Percentiles rank a stretch among this genome's conserved stretches.
phyloP scores from a whole-genome alignment of 108 stramenopile genomes.

The Cyclostephanos tholiformis region DNA sequence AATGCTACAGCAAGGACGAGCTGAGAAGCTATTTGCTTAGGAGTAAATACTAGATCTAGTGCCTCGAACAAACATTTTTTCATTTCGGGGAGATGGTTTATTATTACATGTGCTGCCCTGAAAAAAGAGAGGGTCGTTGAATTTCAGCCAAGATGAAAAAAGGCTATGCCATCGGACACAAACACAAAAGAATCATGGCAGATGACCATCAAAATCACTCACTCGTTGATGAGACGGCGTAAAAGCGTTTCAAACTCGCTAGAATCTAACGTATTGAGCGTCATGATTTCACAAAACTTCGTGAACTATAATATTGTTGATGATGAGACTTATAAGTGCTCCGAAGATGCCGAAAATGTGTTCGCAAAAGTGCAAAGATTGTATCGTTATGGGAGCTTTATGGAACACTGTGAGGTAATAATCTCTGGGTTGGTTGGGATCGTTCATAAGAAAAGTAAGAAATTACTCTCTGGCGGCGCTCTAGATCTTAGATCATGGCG shows the following conservation, averaged over 20 bases:
- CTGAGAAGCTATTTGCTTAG: conserved; percentile 69
- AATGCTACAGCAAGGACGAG: conserved; percentile 69
- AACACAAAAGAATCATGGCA: background rate
- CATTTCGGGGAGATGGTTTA: conserved; percentile 49
- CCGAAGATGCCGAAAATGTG: no score
- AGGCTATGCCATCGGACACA: background rate
- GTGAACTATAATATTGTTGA: no score
- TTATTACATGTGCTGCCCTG: conserved; percentile 35
- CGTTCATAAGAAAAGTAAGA: no score
- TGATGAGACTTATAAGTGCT: no score
- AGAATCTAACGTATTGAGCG: conserved; percentile 14
- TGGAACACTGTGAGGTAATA: no score
- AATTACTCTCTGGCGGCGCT: no score
- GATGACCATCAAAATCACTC: conserved; percentile 9
- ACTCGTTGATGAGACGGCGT: conserved; percentile 39
- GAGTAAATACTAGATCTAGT: conserved; percentile 76
- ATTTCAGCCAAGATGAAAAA: background rate
- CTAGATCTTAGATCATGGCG: no score
- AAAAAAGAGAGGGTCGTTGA: background rate
- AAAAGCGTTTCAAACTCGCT: conserved; percentile 43
- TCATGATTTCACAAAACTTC: conserved; percentile 28
- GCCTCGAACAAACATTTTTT: conserved; percentile 60
- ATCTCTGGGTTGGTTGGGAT: no score
- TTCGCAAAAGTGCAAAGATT: no score
- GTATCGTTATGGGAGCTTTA: no score